Evolutionary conservation across 768 basidiomycete genomes (phyloP).

Genomic region (Phanerodontia chrysosporium): DNA sequence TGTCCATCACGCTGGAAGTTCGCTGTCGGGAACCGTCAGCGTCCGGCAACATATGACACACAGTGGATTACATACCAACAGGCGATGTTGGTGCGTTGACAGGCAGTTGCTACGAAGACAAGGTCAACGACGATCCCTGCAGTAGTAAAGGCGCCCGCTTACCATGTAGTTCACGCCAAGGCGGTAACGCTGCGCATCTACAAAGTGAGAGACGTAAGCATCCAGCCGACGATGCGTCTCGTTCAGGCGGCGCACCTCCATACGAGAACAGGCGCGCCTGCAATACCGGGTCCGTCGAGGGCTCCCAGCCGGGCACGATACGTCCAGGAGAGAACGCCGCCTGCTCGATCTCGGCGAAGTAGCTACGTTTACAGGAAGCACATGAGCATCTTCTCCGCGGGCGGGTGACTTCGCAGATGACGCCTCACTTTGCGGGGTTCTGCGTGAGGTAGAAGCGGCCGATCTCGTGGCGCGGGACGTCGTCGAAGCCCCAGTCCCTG

Average conservation of each 20-base stretch:
- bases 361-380: conserved; percentile 16
- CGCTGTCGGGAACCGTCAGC: conserved; percentile 18
- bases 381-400: not conserved
- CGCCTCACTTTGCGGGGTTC: conserved; percentile 28
- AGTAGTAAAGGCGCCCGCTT: not conserved
- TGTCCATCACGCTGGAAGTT: conserved; percentile 37
- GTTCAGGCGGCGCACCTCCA: conserved; percentile 21
- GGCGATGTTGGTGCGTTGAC: conserved; percentile 37
- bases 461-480: conserved; percentile 31
- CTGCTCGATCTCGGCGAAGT: conserved; percentile 38
- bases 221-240: not conserved
- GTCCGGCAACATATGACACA: not conserved
- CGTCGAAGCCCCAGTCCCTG: conserved; percentile 34
- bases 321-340: conserved; percentile 48
- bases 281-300: conserved; percentile 53
- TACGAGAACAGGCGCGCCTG: conserved; percentile 58
- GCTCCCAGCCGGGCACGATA: conserved; percentile 43
- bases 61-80: conserved; percentile 26
- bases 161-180: conserved; percentile 33
- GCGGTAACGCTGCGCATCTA: conserved; percentile 36
- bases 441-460: conserved; percentile 35
- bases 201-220: conserved; percentile 1
- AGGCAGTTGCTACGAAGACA: conserved; percentile 28
- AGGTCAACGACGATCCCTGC: not conserved
- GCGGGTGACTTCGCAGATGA: not conserved